Evolutionary conservation across 495 filamentous ascomycete species (phyloP), one percentile per base, ranked within the genome.

Genomic region (Penicillium alfredii): DNA sequence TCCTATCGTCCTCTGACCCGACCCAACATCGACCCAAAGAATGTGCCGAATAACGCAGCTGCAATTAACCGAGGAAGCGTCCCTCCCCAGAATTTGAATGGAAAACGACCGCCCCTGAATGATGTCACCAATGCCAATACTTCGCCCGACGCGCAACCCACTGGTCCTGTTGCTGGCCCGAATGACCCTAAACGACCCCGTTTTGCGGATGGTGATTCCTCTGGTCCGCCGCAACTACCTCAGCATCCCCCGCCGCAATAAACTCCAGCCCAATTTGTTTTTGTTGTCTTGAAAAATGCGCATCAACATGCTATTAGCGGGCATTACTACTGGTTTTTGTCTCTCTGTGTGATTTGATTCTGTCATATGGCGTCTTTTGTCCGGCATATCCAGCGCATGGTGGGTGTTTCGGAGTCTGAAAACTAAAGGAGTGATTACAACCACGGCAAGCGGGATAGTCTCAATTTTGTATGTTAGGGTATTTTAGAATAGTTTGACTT

Each of bases 51-150:
- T 17, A 33, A 49, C n/a, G 33, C 23, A 8, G 23, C 39, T 2
- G 33, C 30, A 4, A 22, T 39, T 11, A 53, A 51, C 13, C 40
- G 55, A 32, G 47, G 28, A n/a, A 51, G 44, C 8, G 38, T 55
- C 5, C 51, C 44, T 6, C 55, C 61, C 8, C 56, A 59, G 21
- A 64, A 64, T 33, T 15, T 52, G 1, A 68, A 67, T 23, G 65
- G 63, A 8, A 72, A 72, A 44, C 55, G 68, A 17, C 65, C 67
- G 13, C 72, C 70, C 1, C 44, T 76, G 35, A 62, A 49, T n/a
- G 72, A 76, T 40, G 68, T 76, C 19, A 73, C 72, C 3, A 72
- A 72, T 44, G 58, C 57, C n/a, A 47, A 53, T n/a, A 29, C 41
- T 18, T 30, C 45, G 5, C 23, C 49, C n/a, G 40, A 49, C 12